Evolutionary conservation across 2,329 filamentous ascomycete species (phyloP), one percentile per base, ranked within the genome.

Genomic region (Phialophora verrucosa): DNA sequence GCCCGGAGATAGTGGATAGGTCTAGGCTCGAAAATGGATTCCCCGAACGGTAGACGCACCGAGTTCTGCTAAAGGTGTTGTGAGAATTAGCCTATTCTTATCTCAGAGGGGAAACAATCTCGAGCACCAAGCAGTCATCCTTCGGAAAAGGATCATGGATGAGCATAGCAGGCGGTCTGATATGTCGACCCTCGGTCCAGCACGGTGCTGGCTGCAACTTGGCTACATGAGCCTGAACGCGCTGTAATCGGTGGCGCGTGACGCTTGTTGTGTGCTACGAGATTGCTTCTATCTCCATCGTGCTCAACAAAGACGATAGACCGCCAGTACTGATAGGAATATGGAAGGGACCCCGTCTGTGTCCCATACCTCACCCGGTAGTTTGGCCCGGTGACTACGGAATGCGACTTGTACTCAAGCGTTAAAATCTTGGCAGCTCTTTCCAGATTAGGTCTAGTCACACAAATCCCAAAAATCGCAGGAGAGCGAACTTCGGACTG

Each of bases 391-490:
- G 14, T 12, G 10, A 14, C 10, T 51, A 51, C 49, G 20, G 49
- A 25, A 5, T 12, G 23, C 49, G 49, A 51, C 8, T 25, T 5
- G 25, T 12, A 62, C 62, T 61, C 50, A 55, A 65, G 62, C 23
- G 25, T 3, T n/a, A 11, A 62, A 61, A 62, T 57, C 69, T 70
- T 70, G 69, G 69, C 69, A 55, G 25, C 11, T 17, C 44, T 47
- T 49, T 25, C 62, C 60, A 42, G 7, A 65, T 56, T 12, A 23
- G 57, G 20, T 31, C 49, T 66, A 66, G 68, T 63, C 61, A 63
- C 68, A 69, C 70, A 72, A 68, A 35, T 38, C 49, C 58, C 54
- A 69, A 65, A 60, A 65, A 67, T 63, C 59, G 65, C 49, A 63
- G 67, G 56, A 25, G 58, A 54, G 14, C 32, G 20, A 44, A 61